A percentile compares a stretch with the other conserved stretches of the same genome.
phyloP scores from a whole-genome alignment of 2,329 filamentous ascomycete genomes.

The Scopulariopsis brevicaulis region DNA sequence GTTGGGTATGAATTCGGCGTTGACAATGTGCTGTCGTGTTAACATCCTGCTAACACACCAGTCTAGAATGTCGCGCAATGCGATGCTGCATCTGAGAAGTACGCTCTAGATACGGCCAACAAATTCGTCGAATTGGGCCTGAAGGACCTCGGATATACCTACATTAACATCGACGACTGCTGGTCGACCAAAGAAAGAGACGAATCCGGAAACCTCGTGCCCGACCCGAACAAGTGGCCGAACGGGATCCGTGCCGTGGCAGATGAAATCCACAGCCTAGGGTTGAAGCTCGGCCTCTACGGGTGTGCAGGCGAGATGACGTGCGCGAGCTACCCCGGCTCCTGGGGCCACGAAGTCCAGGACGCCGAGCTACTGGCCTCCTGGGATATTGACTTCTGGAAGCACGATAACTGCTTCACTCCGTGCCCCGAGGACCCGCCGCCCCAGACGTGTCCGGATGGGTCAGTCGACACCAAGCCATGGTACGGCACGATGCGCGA shows the following conservation, averaged over 20 bases:
- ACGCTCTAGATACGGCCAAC: conserved; percentile 8
- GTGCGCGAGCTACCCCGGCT: conserved; percentile 8
- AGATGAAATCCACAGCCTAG: conserved; percentile 37
- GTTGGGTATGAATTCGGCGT: conserved; percentile 6
- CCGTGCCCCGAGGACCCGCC: conserved; percentile 4
- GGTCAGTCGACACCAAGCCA: conserved; percentile 3
- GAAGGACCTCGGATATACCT: conserved; percentile 39
- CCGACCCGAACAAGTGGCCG: conserved; percentile 40
- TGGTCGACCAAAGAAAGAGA: conserved; percentile 30
- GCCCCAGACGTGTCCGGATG: conserved; percentile 8
- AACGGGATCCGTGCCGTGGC: conserved; percentile 41
- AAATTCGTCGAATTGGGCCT: conserved; percentile 23
- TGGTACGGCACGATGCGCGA: conserved; percentile 28
- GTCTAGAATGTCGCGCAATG: conserved; percentile 9
- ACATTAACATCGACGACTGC: conserved; percentile 51
- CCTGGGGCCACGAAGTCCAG: conserved; percentile 7
- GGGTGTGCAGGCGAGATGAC: conserved; percentile 34
- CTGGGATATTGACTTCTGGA: conserved; percentile 10
- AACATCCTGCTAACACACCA: not conserved
- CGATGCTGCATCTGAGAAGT: conserved; percentile 7
- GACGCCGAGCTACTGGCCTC: conserved; percentile 6
- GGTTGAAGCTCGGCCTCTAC: conserved; percentile 53
- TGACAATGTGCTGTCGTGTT: not conserved
- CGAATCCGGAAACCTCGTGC: conserved; percentile 29
- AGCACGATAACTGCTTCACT: conserved; percentile 9